Evolutionary conservation across 768 basidiomycete genomes (phyloP).

Genomic region (Kwoniella heveanensis): DNA sequence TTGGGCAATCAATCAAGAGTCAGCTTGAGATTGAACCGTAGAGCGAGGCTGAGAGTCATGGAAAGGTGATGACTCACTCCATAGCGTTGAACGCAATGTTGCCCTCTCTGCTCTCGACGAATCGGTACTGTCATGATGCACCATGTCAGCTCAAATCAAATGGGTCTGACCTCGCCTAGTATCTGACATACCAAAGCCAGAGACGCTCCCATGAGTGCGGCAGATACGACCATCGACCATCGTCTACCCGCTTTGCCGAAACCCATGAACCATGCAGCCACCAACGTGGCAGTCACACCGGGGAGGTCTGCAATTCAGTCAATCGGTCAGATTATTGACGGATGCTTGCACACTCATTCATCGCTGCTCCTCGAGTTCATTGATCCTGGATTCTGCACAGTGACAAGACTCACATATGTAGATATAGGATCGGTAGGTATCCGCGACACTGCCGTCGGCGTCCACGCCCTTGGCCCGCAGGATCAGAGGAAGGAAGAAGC

Average conservation of each 20-base stretch:
- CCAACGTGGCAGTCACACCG: constrained; percentile 36
- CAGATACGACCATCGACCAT: constrained; percentile 37
- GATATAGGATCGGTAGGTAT: constrained; percentile 53
- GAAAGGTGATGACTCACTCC: constrained; percentile 24
- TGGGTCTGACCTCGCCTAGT: too few relatives aligned
- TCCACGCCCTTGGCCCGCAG: constrained; percentile 48
- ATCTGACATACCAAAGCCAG: constrained; percentile 24
- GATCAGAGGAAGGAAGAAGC: constrained; percentile 56
- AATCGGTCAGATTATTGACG: too few relatives aligned
- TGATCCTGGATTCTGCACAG: too few relatives aligned
- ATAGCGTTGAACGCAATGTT: constrained; percentile 46
- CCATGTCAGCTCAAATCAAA: not conserved
- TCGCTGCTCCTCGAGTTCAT: too few relatives aligned
- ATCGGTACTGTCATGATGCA: constrained; percentile 30
- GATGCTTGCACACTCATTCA: too few relatives aligned
- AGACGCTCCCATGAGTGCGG: constrained; percentile 40
- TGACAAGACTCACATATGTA: constrained; percentile 45
- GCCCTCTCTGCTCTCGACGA: constrained; percentile 31
- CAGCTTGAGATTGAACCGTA: not conserved
- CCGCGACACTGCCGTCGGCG: constrained; percentile 26
- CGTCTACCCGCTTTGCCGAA: constrained; percentile 33
- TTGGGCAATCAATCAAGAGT: not conserved
- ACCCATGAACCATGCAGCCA: constrained; percentile 39
- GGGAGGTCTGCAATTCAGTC: constrained; percentile 31
- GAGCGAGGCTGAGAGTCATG: not conserved